Evolutionary conservation across 192 early-diverging fungal species (phyloP).

Genomic region (Rhizophagus clarus): DNA sequence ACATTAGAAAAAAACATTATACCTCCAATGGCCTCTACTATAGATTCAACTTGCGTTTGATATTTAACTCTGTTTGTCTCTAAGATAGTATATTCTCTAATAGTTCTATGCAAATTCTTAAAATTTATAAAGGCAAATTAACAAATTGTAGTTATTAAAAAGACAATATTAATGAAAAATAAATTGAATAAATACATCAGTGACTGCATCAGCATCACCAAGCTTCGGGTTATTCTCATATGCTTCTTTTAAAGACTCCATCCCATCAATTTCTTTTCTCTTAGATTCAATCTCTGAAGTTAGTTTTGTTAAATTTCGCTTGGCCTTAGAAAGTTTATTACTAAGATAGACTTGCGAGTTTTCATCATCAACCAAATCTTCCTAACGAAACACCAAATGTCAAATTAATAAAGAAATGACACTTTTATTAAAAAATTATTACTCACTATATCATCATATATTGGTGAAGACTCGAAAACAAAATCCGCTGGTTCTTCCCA

Average conservation of each 20-base stretch:
- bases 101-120: conserved; percentile 56
- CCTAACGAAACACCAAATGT: conserved; percentile 30
- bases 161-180: background rate
- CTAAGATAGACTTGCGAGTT: conserved; percentile 61
- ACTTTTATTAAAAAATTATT: background rate
- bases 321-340: conserved; percentile 66
- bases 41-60: conserved; percentile 63
- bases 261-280: conserved; percentile 53
- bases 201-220: conserved; percentile 64
- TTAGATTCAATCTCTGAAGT: conserved; percentile 52
- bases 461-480: conserved; percentile 38
- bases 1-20: background rate
- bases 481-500: conserved; percentile 39
- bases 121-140: background rate
- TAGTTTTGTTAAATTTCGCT: conserved; percentile 49
- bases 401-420: background rate
- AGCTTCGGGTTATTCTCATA: conserved; percentile 51
- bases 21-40: conserved; percentile 69
- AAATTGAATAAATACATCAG: conserved; percentile 44
- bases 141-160: background rate
- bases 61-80: conserved; percentile 46
- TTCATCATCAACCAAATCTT: conserved; percentile 59
- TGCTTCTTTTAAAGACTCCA: conserved; percentile 49
- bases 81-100: conserved; percentile 54
- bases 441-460: conserved; percentile 42